Evolutionary conservation across 2,329 filamentous ascomycete species (phyloP).

Genomic region (Hypoxylon sp.): DNA sequence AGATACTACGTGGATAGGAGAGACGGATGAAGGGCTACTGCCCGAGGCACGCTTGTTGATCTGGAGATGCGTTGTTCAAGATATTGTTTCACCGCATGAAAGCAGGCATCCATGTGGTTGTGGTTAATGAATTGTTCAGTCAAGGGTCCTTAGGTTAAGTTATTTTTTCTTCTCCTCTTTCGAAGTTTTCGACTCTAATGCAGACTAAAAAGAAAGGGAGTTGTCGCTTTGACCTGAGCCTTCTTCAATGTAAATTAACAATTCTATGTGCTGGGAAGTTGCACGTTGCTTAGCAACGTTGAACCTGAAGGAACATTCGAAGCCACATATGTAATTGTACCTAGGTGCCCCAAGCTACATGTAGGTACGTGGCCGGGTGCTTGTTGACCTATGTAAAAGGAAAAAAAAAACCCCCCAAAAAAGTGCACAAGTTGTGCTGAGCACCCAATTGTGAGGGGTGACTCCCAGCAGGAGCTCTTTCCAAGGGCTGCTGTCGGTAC

Average conservation of each 20-base stretch:
- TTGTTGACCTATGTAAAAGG: too few species aligned
- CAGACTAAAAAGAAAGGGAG: constrained; percentile 12
- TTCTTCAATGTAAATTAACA: constrained; percentile 1
- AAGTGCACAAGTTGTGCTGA: background rate
- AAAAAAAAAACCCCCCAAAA: background rate
- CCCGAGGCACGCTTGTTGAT: constrained; percentile 22
- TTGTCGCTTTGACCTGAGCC: constrained; percentile 8
- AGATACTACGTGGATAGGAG: constrained; percentile 30
- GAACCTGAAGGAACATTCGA: background rate
- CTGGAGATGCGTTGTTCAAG: constrained; percentile 44
- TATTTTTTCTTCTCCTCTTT: constrained; percentile 7
- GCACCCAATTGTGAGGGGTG: constrained; percentile 13
- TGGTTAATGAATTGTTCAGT: constrained; percentile 38
- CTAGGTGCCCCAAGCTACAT: too few species aligned
- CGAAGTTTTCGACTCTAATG: constrained; percentile 18
- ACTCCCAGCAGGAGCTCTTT: constrained; percentile 9
- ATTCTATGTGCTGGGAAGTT: constrained; percentile 2
- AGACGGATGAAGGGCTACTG: constrained; percentile 2
- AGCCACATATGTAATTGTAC: constrained; percentile 1
- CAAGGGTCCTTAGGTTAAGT: constrained; percentile 19
- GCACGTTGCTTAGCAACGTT: background rate
- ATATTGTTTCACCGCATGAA: constrained; percentile 42
- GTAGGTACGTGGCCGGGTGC: too few species aligned
- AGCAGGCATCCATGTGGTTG: constrained; percentile 32
- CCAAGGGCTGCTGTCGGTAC: constrained; percentile 9